These are phyloP conservation scores for Pulveroboletus sp. DNA, from an alignment of 768 basidiomycete species.

Conservation along the genomic window DNA sequence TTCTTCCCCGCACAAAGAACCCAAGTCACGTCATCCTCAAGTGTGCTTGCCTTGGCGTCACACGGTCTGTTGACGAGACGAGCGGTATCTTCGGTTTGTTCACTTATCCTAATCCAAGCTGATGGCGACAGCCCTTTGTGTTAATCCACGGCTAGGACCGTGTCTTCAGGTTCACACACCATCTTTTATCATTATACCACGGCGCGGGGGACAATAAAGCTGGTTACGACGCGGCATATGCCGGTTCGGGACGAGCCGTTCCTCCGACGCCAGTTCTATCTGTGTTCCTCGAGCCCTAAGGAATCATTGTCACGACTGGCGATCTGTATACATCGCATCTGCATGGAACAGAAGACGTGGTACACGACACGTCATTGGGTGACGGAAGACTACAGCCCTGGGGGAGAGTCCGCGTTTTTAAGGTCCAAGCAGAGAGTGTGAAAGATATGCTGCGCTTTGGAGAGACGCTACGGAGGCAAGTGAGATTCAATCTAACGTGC, in stretches of 20 bases:
- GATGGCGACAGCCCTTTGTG: conserved; percentile 83
- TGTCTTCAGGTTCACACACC: conserved; percentile 81
- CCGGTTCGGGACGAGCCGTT: conserved; percentile 47
- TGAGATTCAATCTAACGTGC: conserved; percentile 78
- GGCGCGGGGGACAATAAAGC: conserved; percentile 16
- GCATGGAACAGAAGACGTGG: conserved; percentile 71
- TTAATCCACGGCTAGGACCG: conserved; percentile 82
- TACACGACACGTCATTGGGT: conserved; percentile 43
- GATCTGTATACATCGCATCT: conserved; percentile 67
- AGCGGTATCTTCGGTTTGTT: conserved; percentile 53
- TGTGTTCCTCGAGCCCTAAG: conserved; percentile 70
- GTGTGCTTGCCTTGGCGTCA: background rate
- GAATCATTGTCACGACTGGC: conserved; percentile 70
- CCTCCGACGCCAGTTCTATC: conserved; percentile 62
- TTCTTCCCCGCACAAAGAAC: conserved; percentile 55
- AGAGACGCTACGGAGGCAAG: conserved; percentile 48
- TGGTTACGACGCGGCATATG: conserved; percentile 14
- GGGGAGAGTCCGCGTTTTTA: conserved; percentile 31
- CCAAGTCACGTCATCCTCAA: conserved; percentile 89
- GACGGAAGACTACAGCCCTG: conserved; percentile 16
- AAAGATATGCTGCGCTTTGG: conserved; percentile 39
- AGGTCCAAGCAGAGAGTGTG: conserved; percentile 38
- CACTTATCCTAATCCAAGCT: conserved; percentile 45
- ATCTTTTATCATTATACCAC: conserved; percentile 79
- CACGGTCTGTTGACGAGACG: conserved; percentile 12